These are phyloP conservation scores for Neobulgaria alba DNA, from an alignment of 2,329 filamentous ascomycete genomes.

Conservation along the genomic window DNA sequence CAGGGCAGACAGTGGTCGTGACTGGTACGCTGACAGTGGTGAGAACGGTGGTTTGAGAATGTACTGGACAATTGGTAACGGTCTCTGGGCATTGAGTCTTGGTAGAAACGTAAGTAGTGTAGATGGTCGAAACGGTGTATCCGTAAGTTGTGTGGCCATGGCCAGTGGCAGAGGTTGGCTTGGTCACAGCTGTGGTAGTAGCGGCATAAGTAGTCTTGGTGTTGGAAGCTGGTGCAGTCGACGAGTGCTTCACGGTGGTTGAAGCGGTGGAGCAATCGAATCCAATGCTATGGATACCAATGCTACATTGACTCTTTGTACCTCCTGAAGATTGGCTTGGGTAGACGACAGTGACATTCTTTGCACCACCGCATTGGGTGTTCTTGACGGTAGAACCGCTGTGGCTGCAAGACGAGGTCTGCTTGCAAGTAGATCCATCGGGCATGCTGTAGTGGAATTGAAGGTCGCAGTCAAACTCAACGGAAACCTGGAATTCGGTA, in stretches of 20 bases:
- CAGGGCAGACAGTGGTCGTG: conserved; percentile 7
- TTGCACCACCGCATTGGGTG: conserved; percentile 87
- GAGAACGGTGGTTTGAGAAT: conserved; percentile 11
- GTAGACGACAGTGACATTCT: conserved; percentile 64
- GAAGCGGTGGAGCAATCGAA: conserved; percentile 56
- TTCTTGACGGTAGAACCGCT: conserved; percentile 67
- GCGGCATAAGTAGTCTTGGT: conserved; percentile 8
- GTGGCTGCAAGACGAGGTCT: conserved; percentile 58
- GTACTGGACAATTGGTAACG: conserved; percentile 42
- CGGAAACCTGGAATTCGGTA: conserved; percentile 61
- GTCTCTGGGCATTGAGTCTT: conserved; percentile 40
- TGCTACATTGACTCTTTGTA: conserved; percentile 50
- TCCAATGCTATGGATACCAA: conserved; percentile 65
- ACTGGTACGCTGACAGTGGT: conserved; percentile 10
- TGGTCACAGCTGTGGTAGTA: conserved; percentile 11
- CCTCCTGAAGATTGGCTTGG: conserved; percentile 43
- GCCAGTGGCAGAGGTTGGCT: conserved; percentile 8
- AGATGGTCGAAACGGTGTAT: conserved; percentile 36
- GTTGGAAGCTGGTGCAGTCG: conserved; percentile 2
- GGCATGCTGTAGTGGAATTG: conserved; percentile 84
- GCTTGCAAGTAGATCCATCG: conserved; percentile 74
- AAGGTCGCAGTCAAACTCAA: conserved; percentile 68
- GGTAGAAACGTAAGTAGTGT: conserved; percentile 40
- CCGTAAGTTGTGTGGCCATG: conserved; percentile 10
- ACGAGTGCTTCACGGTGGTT: conserved; percentile 12